Percentiles rank a stretch among this genome's conserved stretches.
Evolutionary conservation across 1,139 yeast species (phyloP).

Genomic region (Sugiyamaella novakii): DNA sequence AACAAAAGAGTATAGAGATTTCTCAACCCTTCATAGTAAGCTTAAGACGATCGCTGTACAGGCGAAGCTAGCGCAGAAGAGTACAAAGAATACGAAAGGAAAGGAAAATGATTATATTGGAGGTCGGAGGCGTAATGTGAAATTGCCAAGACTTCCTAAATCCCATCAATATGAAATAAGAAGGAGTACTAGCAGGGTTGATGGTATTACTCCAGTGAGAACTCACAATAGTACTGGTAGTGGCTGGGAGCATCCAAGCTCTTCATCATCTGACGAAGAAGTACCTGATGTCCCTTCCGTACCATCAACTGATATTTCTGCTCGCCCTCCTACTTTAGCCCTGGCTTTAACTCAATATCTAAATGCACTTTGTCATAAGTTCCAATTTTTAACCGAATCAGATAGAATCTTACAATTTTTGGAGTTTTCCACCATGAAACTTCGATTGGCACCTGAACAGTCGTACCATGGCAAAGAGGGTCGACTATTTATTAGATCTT

Average conservation of each 20-base stretch:
- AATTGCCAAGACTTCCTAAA: constrained; percentile 17
- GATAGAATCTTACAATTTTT: constrained; percentile 81
- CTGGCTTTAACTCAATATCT: constrained; percentile 51
- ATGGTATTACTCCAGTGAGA: background rate
- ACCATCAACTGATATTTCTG: background rate
- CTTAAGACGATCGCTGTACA: constrained; percentile 43
- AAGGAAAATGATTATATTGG: no score
- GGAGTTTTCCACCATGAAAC: constrained; percentile 86
- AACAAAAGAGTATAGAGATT: constrained; percentile 69
- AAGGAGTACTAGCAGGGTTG: constrained; percentile 2
- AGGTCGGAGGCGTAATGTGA: constrained; percentile 4
- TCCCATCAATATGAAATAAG: background rate
- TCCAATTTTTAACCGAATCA: constrained; percentile 76
- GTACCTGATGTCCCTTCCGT: background rate
- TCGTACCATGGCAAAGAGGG: constrained; percentile 92
- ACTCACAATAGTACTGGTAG: background rate
- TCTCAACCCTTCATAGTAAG: constrained; percentile 66
- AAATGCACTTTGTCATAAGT: constrained; percentile 56
- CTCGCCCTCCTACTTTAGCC: constrained; percentile 8
- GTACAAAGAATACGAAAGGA: background rate
- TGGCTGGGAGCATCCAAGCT: background rate
- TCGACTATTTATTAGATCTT: constrained; percentile 71
- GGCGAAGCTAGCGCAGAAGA: constrained; percentile 29
- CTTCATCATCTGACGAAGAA: background rate
- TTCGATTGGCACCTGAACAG: constrained; percentile 75